Evolutionary conservation across 345 rosid species (phyloP).

Genomic region (Gossypium longicalyx): DNA sequence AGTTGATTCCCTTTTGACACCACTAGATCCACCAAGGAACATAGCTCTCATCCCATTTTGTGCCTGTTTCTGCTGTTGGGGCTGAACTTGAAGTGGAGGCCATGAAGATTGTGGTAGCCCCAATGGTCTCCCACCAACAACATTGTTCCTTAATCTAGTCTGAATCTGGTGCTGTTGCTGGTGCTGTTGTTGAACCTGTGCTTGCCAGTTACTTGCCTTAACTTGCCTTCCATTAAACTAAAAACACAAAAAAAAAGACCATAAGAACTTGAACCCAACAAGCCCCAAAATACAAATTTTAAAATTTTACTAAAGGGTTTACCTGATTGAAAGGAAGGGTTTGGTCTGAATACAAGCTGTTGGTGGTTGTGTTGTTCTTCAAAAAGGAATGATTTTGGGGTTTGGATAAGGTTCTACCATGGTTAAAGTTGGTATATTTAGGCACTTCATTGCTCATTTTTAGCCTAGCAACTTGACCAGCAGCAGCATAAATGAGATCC

Average conservation of each 20-base stretch:
- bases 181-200: neutral
- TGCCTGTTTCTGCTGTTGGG: neutral
- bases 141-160: constrained; percentile 16
- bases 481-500: constrained; percentile 69
- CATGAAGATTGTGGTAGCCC: constrained; percentile 34
- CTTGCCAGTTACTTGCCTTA: constrained; percentile 18
- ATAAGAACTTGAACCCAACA: too few species aligned
- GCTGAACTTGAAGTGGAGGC: constrained; percentile 32
- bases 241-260: neutral
- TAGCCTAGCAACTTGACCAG: constrained; percentile 67
- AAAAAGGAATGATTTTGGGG: constrained; percentile 15
- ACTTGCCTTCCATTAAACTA: constrained; percentile 13
- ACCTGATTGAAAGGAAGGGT: constrained; percentile 20
- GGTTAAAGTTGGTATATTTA: constrained; percentile 5
- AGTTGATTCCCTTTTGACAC: constrained; percentile 33
- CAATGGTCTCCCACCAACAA: constrained; percentile 3
- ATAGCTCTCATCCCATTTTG: constrained; percentile 23
- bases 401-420: constrained; percentile 13
- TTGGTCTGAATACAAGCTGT: constrained; percentile 20
- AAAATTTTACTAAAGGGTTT: neutral
- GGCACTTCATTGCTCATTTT: constrained; percentile 28
- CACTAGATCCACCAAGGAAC: constrained; percentile 30
- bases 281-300: neutral
- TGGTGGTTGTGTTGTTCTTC: constrained; percentile 11
- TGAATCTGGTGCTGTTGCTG: constrained; percentile 29